A percentile compares a stretch with the other conserved stretches of the same genome.
Evolutionary conservation across 495 filamentous ascomycete genomes (phyloP).

Genomic region (Penicillium angulare): DNA sequence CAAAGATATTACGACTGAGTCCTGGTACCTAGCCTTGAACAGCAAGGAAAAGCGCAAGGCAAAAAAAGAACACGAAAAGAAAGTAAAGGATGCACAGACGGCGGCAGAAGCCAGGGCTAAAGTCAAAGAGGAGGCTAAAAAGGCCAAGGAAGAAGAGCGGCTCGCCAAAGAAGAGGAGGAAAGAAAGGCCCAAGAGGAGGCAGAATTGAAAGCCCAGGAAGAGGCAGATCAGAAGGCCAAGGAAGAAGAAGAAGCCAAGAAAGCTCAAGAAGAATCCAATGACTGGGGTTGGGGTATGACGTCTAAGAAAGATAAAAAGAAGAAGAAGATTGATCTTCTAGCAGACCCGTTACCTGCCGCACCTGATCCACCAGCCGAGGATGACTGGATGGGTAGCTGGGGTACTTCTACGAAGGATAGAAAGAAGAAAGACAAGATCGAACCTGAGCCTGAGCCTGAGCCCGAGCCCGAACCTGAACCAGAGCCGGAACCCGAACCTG

Average conservation of each 20-base stretch:
- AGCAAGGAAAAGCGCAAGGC: conserved; percentile 34
- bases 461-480: conserved; percentile 29
- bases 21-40: conserved; percentile 18
- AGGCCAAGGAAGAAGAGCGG: conserved; percentile 10
- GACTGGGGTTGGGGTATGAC: conserved; percentile 34
- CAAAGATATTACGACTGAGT: conserved; percentile 12
- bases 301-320: conserved; percentile 41
- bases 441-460: conserved; percentile 26
- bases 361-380: conserved; percentile 19
- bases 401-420: conserved; percentile 29
- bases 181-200: conserved; percentile 11
- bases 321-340: conserved; percentile 34
- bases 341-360: conserved; percentile 27
- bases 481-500: conserved; percentile 28
- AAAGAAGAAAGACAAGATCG: conserved; percentile 27
- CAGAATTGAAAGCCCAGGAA: conserved; percentile 8
- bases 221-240: conserved; percentile 9
- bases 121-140: conserved; percentile 5
- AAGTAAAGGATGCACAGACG: conserved; percentile 18
- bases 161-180: conserved; percentile 18
- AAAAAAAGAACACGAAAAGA: conserved; percentile 31
- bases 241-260: conserved; percentile 2
- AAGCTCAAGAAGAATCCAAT: conserved; percentile 14
- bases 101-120: conserved; percentile 8
- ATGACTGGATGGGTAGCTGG: conserved; percentile 33